These are phyloP conservation scores for Pseudonitzschia multistriata DNA, from an alignment of 108 stramenopile genomes.

Conservation along the genomic window DNA sequence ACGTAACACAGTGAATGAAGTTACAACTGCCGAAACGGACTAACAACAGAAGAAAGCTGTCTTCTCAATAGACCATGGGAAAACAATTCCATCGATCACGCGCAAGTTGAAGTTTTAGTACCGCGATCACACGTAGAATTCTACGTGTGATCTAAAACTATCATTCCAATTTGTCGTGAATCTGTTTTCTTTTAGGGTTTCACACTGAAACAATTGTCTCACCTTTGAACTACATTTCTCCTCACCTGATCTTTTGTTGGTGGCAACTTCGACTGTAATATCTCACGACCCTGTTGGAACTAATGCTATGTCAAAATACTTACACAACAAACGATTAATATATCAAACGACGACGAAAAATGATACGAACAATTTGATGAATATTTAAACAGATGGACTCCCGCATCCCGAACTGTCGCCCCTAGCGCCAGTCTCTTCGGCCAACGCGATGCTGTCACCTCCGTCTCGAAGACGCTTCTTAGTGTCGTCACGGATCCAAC, in stretches of 20 bases:
- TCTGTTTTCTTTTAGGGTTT: neutral
- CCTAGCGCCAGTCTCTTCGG: slow-evolving; percentile 15
- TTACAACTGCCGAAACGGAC: neutral
- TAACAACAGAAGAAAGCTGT: neutral
- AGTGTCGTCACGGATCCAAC: slow-evolving; percentile 76
- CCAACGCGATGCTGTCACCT: slow-evolving; percentile 24
- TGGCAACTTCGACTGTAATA: no score
- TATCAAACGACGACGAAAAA: no score
- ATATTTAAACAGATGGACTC: slow-evolving; percentile 35
- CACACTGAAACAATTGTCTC: neutral
- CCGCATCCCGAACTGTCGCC: neutral
- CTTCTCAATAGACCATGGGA: neutral
- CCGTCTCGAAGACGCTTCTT: slow-evolving; percentile 36
- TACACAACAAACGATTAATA: no score
- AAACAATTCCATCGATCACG: slow-evolving; percentile 3
- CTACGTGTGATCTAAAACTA: slow-evolving; percentile 22
- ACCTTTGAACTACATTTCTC: neutral
- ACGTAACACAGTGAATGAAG: slow-evolving; percentile 27
- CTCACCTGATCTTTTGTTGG: neutral
- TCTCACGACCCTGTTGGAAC: neutral
- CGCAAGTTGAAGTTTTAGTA: slow-evolving; percentile 47
- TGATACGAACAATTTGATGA: neutral
- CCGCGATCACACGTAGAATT: slow-evolving; percentile 29
- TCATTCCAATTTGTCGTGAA: neutral
- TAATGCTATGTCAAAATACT: slow-evolving; percentile 19